Evolutionary conservation across 2,329 filamentous ascomycete genomes (phyloP).

Genomic region (Microcera coccophila): DNA sequence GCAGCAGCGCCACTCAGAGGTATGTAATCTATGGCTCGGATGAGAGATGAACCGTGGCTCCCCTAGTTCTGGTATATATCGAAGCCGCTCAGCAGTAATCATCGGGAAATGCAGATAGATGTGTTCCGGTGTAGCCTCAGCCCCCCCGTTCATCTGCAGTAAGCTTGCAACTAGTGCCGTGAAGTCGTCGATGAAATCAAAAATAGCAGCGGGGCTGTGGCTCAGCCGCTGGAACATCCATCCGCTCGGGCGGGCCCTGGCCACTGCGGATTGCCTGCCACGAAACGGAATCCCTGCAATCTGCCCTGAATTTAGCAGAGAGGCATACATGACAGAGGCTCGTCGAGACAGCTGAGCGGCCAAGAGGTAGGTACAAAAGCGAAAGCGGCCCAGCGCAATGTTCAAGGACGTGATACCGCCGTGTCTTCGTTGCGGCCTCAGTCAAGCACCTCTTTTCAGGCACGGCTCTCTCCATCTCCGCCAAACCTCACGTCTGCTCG

Average conservation of each 20-base stretch:
- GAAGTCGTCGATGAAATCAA: background rate
- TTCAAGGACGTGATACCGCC: too few relatives aligned
- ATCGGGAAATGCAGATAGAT: too few relatives aligned
- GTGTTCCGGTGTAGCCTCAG: too few relatives aligned
- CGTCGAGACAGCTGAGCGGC: background rate
- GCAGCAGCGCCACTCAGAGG: too few relatives aligned
- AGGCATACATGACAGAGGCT: background rate
- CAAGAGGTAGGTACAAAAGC: background rate
- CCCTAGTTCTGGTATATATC: too few relatives aligned
- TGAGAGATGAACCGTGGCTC: too few relatives aligned
- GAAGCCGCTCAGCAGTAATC: too few relatives aligned
- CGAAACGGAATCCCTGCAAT: background rate
- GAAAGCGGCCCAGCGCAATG: background rate
- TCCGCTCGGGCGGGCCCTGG: too few relatives aligned
- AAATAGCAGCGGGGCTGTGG: constrained; percentile 25
- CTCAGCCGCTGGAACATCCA: constrained; percentile 14
- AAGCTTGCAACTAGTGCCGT: constrained; percentile 1
- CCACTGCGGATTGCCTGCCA: background rate
- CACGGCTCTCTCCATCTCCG: too few relatives aligned
- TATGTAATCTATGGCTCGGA: too few relatives aligned
- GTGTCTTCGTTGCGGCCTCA: background rate
- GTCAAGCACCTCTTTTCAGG: background rate
- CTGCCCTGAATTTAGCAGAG: background rate
- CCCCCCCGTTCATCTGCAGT: too few relatives aligned
- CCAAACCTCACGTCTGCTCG: too few relatives aligned